Base-by-base conservation (phyloP, 768 basidiomycete species). In the Suillus hirtellus region DNA sequence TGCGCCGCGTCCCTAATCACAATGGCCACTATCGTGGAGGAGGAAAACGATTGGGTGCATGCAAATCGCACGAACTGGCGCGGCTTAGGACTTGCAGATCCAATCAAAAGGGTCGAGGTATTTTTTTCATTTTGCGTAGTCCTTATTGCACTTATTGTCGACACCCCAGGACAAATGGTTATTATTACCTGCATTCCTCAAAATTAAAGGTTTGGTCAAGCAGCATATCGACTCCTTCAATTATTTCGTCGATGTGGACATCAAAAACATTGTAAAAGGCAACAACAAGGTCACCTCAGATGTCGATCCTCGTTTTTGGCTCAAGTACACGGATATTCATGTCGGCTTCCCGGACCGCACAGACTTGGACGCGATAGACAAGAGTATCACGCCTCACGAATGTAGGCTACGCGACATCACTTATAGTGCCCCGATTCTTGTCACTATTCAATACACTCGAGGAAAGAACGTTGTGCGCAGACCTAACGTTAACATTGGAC, bases 141-240 rank as follows among this genome's bases (percentile, higher is more conserved):
- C 65, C 21, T 61, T 31, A 10, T 4, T 38, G 7, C 31, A 42
- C 59, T 61, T 64, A 66, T 40, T 63, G 60, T 59, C 11, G 15
- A 8, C 34, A 56, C 15, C 38, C 50, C 68, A 97, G 96, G 97
- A 99, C 74, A 99, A 99, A 88, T 99, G 97, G 97, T 86, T 97
- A 21, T 80, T 99, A 11, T 80, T 99, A 2, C 97, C 97, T 2
- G 96, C 96, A 11, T 99, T 99, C 71, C 82, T 99, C 59, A 92
- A 96, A 77, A 93, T 97, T 65, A 99, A 99, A 71, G 97, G 97
- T 64, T 88, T 99, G 15, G 97, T 99, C 65, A 99, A 99, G 79
- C 97, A 99, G 73, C 97, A 99, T 73, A 92, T 98, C 68, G 97
- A 98, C 76, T 97, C 95, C 9, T 99, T 95, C 87, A 98, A 98